Evolutionary conservation across 805 yeast genomes (phyloP), one percentile per base, ranked within the genome.

Genomic region (Monosporozyma unispora): DNA sequence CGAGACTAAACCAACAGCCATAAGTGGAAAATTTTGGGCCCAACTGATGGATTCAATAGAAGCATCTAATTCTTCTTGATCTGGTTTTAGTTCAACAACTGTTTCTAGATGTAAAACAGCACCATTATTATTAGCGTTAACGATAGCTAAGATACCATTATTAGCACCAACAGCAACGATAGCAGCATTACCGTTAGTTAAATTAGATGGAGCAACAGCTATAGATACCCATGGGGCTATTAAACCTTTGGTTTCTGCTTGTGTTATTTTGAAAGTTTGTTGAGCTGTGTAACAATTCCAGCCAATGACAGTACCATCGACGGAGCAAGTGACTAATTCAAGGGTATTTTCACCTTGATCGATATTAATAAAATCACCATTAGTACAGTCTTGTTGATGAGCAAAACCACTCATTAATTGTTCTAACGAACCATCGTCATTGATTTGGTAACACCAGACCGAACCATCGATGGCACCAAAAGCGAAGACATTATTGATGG

Each of bases 381-480:
- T 79, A 28, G 90, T 85, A 63, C 91, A 82, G 57, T 90, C 93
- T 50, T 77, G 68, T 50, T 85, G 81, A 68, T 91, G 98, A 18
- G 83, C 80, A 61, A 83, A 85, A 2, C 91, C 93, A 44, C 83
- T 74, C 83, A 86, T 82, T 35, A 86, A 68, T 62, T 82, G 85
- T 50, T 80, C 87, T 48, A 85, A 67, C 10, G 77, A 67, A 46
- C 84, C 78, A 22, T 68, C 66, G 10, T 56, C 53, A 73, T 78
- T 81, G 39, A 90, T 75, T 60, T 83, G 87, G 63, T 89, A 93
- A 25, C 84, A 87, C 96, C 96, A 91, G 3, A 90, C 95, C 0
- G 96, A 84, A 2, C 99, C 99, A 66, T 90, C 96, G 7, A 75
- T 72, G 21, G 88, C 91, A 53, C 98, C 97, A 62, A 87, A 87